phyloP scores from a whole-genome alignment of 441 rosid genomes.

The Codiaeum variegatum region DNA sequence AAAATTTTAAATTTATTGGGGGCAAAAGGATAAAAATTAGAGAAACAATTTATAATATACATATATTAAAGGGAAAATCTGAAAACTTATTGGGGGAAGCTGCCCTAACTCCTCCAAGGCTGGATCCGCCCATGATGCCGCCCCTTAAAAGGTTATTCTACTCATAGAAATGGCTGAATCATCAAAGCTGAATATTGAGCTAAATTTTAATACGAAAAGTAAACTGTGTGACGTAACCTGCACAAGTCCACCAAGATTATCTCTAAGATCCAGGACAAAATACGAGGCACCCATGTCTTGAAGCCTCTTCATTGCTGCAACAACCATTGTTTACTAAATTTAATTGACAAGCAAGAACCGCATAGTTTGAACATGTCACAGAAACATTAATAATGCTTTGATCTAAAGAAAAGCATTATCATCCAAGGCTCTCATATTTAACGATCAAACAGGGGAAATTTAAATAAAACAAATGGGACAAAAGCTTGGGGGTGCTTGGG shows the following conservation, averaged over 20 bases:
- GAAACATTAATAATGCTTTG: not conserved
- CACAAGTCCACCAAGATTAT: constrained; percentile 94
- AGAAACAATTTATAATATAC: no score
- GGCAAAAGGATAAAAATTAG: no score
- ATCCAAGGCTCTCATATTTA: not conserved
- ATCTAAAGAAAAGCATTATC: not conserved
- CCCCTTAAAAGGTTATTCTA: not conserved
- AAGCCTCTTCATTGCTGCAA: constrained; percentile 84
- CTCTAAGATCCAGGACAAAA: constrained; percentile 88
- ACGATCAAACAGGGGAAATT: not conserved
- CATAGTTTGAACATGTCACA: not conserved
- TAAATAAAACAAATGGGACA: not conserved
- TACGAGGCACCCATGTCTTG: constrained; percentile 82
- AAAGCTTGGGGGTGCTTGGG: not conserved
- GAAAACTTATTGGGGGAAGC: no score
- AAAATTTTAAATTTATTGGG: no score
- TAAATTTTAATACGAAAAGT: constrained; percentile 3
- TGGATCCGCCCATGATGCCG: no score
- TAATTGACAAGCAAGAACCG: constrained; percentile 3
- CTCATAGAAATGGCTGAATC: not conserved
- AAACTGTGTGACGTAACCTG: constrained; percentile 46
- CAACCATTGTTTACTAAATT: constrained; percentile 5
- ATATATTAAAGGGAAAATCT: no score
- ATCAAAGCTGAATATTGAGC: not conserved
- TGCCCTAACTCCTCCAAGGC: no score